Evolutionary conservation across 495 filamentous ascomycete species (phyloP).

Genomic region (Glonium stellatum): DNA sequence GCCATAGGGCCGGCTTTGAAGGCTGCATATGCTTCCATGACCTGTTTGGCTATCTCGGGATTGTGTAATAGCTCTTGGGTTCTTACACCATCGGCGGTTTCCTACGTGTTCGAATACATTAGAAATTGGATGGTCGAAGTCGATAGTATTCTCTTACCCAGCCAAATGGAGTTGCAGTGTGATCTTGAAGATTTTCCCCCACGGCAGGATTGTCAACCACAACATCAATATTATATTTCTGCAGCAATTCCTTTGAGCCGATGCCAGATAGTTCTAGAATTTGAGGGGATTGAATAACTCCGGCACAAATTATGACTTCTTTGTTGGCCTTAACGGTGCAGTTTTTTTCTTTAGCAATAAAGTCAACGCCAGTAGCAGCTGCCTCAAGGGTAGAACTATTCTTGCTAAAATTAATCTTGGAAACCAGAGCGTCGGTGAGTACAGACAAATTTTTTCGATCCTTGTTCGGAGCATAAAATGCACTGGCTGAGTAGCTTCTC

Average conservation of each 20-base stretch:
- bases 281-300: constrained; percentile 20
- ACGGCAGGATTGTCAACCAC: constrained; percentile 17
- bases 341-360: constrained; percentile 16
- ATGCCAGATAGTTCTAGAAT: constrained; percentile 27
- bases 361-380: constrained; percentile 22
- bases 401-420: too few relatives aligned
- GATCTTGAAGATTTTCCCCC: constrained; percentile 26
- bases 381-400: too few relatives aligned
- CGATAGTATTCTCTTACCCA: neutral
- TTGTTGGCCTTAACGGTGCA: constrained; percentile 16
- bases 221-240: constrained; percentile 14
- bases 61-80: constrained; percentile 16
- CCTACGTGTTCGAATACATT: too few relatives aligned
- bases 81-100: constrained; percentile 20
- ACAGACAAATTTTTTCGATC: neutral
- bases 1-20: constrained; percentile 22
- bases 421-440: neutral
- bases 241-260: constrained; percentile 7
- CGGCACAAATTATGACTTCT: constrained; percentile 26
- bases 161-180: constrained; percentile 9
- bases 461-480: neutral
- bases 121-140: too few relatives aligned
- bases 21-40: constrained; percentile 13
- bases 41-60: constrained; percentile 17
- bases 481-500: neutral